Evolutionary conservation across 139 green algal species (phyloP).

Genomic region (Dunaliella primolecta): DNA sequence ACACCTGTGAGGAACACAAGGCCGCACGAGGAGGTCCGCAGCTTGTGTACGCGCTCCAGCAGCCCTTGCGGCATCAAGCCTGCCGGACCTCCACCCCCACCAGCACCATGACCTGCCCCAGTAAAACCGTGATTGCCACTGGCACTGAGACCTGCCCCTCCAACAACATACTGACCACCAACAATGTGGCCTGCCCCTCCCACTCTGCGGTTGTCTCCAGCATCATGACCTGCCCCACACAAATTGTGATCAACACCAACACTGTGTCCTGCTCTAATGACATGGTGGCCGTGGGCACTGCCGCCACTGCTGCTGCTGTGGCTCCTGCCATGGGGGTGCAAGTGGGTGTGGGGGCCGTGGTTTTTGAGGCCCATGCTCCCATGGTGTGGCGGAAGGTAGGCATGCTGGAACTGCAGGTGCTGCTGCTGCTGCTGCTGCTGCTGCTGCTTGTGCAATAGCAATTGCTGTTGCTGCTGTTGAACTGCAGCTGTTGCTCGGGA

Average conservation of each 20-base stretch:
- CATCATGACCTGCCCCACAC: too few relatives aligned
- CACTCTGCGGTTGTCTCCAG: too few relatives aligned
- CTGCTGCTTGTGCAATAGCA: background rate
- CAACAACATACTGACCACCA: too few relatives aligned
- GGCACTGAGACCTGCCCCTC: too few relatives aligned
- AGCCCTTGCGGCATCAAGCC: background rate
- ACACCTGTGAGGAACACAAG: background rate
- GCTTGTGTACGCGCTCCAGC: background rate
- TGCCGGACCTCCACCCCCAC: too few relatives aligned
- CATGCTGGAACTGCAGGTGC: slow-evolving; percentile 5
- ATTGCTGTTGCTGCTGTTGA: background rate
- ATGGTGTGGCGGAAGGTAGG: background rate
- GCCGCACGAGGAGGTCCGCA: background rate
- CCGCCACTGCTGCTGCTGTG: slow-evolving; percentile 10
- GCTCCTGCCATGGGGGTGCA: background rate
- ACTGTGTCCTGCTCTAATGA: too few relatives aligned
- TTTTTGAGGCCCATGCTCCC: background rate
- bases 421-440: slow-evolving; percentile 11
- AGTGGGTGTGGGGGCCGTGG: background rate
- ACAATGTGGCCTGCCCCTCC: too few relatives aligned
- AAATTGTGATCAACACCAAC: too few relatives aligned
- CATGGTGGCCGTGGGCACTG: too few relatives aligned
- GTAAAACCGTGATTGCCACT: too few relatives aligned
- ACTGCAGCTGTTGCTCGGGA: background rate
- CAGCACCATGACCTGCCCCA: too few relatives aligned